Base-by-base conservation (phyloP, 805 yeast genomes). In the Kazachstania psychrophila region DNA sequence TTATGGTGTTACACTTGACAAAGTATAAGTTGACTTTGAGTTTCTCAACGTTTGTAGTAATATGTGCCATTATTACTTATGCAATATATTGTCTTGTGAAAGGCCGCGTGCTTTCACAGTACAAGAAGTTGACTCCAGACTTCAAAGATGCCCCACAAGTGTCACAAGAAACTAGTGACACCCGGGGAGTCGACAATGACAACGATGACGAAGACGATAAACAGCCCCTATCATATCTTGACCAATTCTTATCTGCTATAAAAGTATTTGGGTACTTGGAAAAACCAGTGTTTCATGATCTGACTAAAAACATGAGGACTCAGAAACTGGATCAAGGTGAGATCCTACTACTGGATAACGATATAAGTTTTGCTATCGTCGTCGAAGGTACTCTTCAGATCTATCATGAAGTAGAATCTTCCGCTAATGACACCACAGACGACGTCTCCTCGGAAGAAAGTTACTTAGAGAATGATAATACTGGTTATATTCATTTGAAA, bases 231-330 rank as follows among this genome's bases (percentile, higher is more conserved):
- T 78, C 83, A 32, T 88, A 86, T 52, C 63, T 89, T 36, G 96
- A 89, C 56, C 94, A 88, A 55, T 89, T 89, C 49, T 62, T 89
- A 31, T 73, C 84, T 34, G 97, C 96, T 3, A 84, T 92, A 45
- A 87, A 86, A 59, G 81, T 92, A 6, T 92, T 89, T 64, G 97
- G 97, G 2, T 89, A 89, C 57, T 66, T 89, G 33, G 97, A 89
- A 46, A 72, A 79, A 42, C 81, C 84, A 2, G 96, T 89, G 1
- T 88, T 89, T 58, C 94, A 88, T 53, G 97, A 88, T 51, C 69
- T 89, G 48, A 88, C 97, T 3, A 79, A 83, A 52, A 81, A 81
- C 42, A 86, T 89, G 85, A 84, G 84, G 37, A 89, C 97, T 1
- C 86, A 85, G 52, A 80, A 83, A 42, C 56, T 89, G 26, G 77